Conservation (phyloP, 495 filamentous ascomycete genomes). For the Aspergillus bridgeri region DNA sequence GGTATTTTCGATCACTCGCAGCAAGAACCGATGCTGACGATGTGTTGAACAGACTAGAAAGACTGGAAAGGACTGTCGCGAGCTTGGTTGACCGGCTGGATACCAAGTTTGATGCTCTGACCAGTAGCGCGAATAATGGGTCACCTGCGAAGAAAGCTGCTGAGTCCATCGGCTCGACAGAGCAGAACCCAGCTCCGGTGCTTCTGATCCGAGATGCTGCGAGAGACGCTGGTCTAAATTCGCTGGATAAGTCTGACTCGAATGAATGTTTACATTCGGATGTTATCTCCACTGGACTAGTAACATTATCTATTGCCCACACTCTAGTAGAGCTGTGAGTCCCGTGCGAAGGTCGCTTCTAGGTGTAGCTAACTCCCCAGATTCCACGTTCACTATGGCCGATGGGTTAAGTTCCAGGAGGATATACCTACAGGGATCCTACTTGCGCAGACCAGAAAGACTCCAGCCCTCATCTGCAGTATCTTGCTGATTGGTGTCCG, state of each 20-base stretch:
- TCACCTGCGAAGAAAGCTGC: slow-evolving; percentile 15
- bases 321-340: slow-evolving; percentile 24
- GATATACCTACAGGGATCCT: slow-evolving; percentile 22
- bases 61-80: slow-evolving; percentile 34
- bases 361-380: not conserved
- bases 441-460: slow-evolving; percentile 28
- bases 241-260: not conserved
- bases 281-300: not conserved
- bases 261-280: not conserved
- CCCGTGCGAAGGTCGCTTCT: not conserved
- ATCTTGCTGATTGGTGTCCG: slow-evolving; percentile 45
- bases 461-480: slow-evolving; percentile 38
- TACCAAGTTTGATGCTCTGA: slow-evolving; percentile 15
- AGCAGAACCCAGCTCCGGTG: not conserved
- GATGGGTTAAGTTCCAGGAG: slow-evolving; percentile 40
- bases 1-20: not conserved
- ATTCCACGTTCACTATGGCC: slow-evolving; percentile 34
- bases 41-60: slow-evolving; percentile 25
- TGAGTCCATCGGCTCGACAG: slow-evolving; percentile 10
- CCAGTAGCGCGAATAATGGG: slow-evolving; percentile 9
- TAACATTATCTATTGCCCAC: not conserved
- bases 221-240: not conserved
- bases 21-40: slow-evolving; percentile 8
- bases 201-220: not conserved
- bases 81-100: slow-evolving; percentile 32